Evolutionary conservation across 306 rosid species (phyloP), one percentile per base, ranked within the genome.

Genomic region (Quercus parvula): DNA sequence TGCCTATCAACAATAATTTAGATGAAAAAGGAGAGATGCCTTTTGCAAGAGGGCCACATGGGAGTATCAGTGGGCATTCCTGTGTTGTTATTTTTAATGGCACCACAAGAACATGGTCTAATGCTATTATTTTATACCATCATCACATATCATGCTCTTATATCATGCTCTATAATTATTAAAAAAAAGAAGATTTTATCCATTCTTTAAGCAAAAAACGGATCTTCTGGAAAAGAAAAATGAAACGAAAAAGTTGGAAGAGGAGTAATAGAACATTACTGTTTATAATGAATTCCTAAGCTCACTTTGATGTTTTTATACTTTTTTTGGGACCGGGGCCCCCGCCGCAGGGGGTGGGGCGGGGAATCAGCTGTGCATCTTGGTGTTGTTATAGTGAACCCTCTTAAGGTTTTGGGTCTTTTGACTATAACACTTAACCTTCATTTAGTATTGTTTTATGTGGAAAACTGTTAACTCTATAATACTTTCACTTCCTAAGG

Each of bases 21-120:
- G 44, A 28, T 74, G 20, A 24, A 74, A 30, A 71, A 58, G n/a
- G 78, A 44, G 76, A 61, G 78, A 81, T 75, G 81, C 67, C 5
- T 80, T 84, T 5, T 51, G 77, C 64, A 77, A 85, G 81, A 81
- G 80, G 85, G 76, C 81, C 85, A 81, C 85, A 78, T 82, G 74
- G 81, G 86, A 81, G 78, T 78, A 81, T 79, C 77, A 82, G 81
- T 75, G 77, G 82, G 74, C 73, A 69, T 78, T 83, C 28, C 17
- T 46, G 83, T 78, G 78, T 76, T 77, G 77, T 84, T 78, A 77
- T 85, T 84, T 87, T 75, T 84, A 78, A 75, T 81, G 77, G 73
- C 87, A 84, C 84, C 68, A 44, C 85, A 66, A 46, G 46, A 85
- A 78, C 90, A 89, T 81, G 86, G 74, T 71, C 71, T 69, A 78